Evolutionary conservation across 352 stramenopile genomes (phyloP).

Genomic region (Phytophthora idaei): DNA sequence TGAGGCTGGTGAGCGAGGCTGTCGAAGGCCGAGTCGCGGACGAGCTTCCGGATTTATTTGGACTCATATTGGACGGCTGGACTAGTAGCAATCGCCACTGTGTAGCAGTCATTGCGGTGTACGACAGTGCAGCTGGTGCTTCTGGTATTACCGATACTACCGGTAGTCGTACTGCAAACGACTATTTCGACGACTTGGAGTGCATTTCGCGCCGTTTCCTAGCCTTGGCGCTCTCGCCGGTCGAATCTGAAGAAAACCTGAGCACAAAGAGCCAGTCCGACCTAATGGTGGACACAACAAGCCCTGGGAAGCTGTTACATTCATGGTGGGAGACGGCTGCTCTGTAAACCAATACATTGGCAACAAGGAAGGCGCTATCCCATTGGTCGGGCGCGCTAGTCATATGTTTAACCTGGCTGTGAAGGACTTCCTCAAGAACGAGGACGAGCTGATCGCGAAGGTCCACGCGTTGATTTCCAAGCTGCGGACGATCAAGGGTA

Average conservation of each 20-base stretch:
- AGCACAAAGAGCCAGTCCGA: background rate
- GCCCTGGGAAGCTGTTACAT: background rate
- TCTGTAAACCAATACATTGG: background rate
- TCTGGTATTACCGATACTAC: background rate
- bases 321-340: background rate
- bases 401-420: background rate
- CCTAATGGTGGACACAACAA: background rate
- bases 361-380: background rate
- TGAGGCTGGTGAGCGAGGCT: background rate
- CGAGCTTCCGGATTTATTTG: background rate
- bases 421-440: background rate
- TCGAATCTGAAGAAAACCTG: background rate
- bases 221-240: background rate
- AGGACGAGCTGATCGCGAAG: background rate
- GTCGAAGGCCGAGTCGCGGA: background rate
- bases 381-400: background rate
- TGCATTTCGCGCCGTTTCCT: background rate
- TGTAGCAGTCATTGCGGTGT: background rate
- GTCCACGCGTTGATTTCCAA: background rate
- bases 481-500: too few species aligned
- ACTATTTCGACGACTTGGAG: background rate
- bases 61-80: background rate
- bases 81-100: background rate
- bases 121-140: background rate
- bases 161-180: background rate